Conservation (phyloP, 2,329 filamentous ascomycete species). For the Fonsecaea pedrosoi region DNA sequence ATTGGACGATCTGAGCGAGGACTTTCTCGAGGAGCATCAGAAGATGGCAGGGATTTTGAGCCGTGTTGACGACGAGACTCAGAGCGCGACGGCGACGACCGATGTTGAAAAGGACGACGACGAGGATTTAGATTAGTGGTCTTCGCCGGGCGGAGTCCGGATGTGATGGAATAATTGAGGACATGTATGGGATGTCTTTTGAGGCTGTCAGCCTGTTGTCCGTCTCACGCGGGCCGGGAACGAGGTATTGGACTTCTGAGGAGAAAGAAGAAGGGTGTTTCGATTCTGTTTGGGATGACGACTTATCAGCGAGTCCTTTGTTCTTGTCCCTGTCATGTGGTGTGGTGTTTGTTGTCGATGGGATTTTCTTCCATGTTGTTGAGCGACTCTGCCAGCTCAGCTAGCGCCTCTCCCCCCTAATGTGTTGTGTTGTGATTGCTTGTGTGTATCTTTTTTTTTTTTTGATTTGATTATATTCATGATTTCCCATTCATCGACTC, state of each 20-base stretch:
- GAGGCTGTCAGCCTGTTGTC: not conserved
- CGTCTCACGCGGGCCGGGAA: not conserved
- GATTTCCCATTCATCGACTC: no score
- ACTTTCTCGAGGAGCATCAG: slow-evolving; percentile 52
- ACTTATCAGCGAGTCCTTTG: no score
- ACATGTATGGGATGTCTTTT: no score
- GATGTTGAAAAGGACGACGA: slow-evolving; percentile 8
- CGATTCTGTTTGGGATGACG: no score
- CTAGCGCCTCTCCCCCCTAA: no score
- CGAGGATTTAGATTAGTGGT: slow-evolving; percentile 11
- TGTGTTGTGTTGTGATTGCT: no score
- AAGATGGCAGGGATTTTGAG: slow-evolving; percentile 36
- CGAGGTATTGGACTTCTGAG: not conserved
- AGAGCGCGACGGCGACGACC: slow-evolving; percentile 1
- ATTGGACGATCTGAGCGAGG: slow-evolving; percentile 49
- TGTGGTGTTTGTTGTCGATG: no score
- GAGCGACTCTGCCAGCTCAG: no score
- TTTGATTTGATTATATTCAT: not conserved
- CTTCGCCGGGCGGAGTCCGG: slow-evolving; percentile 6
- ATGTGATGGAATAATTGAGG: not conserved
- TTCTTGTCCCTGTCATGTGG: no score
- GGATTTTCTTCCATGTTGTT: no score
- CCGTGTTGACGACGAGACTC: slow-evolving; percentile 29
- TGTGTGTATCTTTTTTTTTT: not conserved
- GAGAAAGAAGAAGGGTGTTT: no score